Percentiles rank a stretch among this genome's conserved stretches.
phyloP scores from a whole-genome alignment of 192 early-diverging fungal species.

The Podila clonocystis region DNA sequence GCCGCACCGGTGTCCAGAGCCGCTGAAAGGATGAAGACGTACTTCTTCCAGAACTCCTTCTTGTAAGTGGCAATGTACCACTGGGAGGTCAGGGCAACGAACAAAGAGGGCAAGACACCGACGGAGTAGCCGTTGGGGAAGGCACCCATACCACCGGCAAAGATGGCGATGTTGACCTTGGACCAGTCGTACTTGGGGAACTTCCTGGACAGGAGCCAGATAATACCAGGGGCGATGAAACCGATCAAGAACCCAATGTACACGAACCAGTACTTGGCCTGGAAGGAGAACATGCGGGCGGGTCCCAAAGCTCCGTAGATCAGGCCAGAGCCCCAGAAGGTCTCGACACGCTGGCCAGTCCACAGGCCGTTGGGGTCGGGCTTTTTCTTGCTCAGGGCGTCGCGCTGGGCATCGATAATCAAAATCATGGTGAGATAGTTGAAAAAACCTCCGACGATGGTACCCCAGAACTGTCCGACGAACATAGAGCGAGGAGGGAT shows the following conservation, averaged over 20 bases:
- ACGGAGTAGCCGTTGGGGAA: conserved; percentile 59
- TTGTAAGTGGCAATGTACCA: conserved; percentile 55
- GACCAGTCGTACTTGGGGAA: conserved; percentile 52
- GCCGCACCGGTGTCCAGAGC: conserved; percentile 70
- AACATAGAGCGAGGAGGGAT: conserved; percentile 77
- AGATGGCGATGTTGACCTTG: conserved; percentile 63
- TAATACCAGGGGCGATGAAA: conserved; percentile 27
- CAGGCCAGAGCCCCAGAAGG: conserved; percentile 69
- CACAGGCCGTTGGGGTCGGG: conserved; percentile 58
- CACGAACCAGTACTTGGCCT: conserved; percentile 47
- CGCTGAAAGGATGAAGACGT: conserved; percentile 75
- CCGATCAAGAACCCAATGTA: conserved; percentile 52
- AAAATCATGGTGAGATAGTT: conserved; percentile 56
- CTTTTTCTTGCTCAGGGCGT: conserved; percentile 21
- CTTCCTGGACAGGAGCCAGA: conserved; percentile 42
- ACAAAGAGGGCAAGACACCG: conserved; percentile 20
- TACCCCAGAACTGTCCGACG: conserved; percentile 67
- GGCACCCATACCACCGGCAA: conserved; percentile 55
- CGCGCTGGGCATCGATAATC: conserved; percentile 44
- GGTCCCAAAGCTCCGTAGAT: conserved; percentile 83
- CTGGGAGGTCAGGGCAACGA: conserved; percentile 58
- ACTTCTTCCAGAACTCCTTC: conserved; percentile 64
- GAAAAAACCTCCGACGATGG: conserved; percentile 55
- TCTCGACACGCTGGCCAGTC: conserved; percentile 57
- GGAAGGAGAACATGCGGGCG: conserved; percentile 62